These are phyloP conservation scores for Boletus putidus DNA, from an alignment of 1,284 basidiomycete genomes.

Conservation along the genomic window DNA sequence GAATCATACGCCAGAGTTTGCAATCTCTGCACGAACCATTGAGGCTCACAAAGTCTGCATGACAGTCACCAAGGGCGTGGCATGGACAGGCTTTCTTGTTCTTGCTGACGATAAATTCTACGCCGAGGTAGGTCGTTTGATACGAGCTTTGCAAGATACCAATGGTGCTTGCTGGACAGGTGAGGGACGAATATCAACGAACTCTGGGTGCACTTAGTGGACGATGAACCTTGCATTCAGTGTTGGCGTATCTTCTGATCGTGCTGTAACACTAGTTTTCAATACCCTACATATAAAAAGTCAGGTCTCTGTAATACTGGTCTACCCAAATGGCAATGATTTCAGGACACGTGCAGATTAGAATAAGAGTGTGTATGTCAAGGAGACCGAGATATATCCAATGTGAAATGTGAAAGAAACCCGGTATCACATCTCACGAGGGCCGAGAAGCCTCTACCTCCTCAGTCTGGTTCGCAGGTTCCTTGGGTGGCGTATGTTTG, in stretches of 20 bases:
- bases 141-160: background rate
- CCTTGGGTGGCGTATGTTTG: constrained; percentile 28
- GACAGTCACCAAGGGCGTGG: constrained; percentile 58
- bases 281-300: constrained; percentile 15
- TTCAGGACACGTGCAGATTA: constrained; percentile 26
- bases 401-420: constrained; percentile 18
- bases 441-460: constrained; percentile 15
- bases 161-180: constrained; percentile 27
- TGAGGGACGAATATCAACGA: constrained; percentile 36
- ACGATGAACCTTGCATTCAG: constrained; percentile 10
- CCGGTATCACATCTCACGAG: constrained; percentile 15
- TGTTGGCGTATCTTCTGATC: background rate
- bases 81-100: constrained; percentile 58
- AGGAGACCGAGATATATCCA: constrained; percentile 22
- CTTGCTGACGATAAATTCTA: constrained; percentile 61
- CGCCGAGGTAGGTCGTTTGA: constrained; percentile 42
- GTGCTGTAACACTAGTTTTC: constrained; percentile 23
- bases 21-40: constrained; percentile 55
- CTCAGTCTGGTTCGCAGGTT: constrained; percentile 22
- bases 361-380: constrained; percentile 16
- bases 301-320: constrained; percentile 9
- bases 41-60: constrained; percentile 65
- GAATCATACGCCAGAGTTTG: constrained; percentile 68
- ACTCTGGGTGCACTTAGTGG: constrained; percentile 10
- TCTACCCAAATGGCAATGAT: constrained; percentile 20